phyloP scores from a whole-genome alignment of 1,284 basidiomycete species.

The Cryptococcus sp. region DNA sequence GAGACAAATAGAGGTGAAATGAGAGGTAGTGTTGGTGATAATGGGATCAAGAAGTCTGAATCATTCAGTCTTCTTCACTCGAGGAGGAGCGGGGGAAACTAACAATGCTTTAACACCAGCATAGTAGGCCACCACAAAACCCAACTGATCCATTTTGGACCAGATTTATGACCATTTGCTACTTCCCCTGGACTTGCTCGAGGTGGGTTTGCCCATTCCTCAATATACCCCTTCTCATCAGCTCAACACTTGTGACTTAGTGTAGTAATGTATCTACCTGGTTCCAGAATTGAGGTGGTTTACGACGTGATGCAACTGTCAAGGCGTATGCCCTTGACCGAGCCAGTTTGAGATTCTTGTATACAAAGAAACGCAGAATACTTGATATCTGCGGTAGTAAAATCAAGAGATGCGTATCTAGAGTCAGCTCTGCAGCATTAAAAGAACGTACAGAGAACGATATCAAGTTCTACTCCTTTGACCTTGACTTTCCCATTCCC shows the following conservation, averaged over 20 bases:
- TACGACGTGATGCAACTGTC: conserved; percentile 71
- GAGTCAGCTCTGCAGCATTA: background rate
- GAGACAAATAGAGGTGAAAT: conserved; percentile 63
- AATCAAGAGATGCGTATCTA: conserved; percentile 70
- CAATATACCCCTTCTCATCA: conserved; percentile 61
- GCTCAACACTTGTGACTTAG: background rate
- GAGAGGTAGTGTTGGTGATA: conserved; percentile 63
- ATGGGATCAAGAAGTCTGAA: conserved; percentile 64
- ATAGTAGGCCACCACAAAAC: conserved; percentile 54
- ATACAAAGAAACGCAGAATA: conserved; percentile 73
- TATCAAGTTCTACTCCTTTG: conserved; percentile 30
- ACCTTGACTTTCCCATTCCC: conserved; percentile 24
- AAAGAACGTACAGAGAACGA: conserved; percentile 36
- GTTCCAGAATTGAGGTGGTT: conserved; percentile 73
- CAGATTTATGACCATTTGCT: conserved; percentile 16
- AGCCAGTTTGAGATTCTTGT: conserved; percentile 69
- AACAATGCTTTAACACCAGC: conserved; percentile 55
- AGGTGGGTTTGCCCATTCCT: conserved; percentile 77
- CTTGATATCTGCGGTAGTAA: conserved; percentile 65
- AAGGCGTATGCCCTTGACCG: conserved; percentile 67
- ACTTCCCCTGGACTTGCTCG: conserved; percentile 23
- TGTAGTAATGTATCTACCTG: conserved; percentile 16
- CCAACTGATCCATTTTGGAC: conserved; percentile 43
- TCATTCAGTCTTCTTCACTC: background rate
- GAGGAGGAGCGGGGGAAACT: conserved; percentile 14